Evolutionary conservation across 352 stramenopile species (phyloP), one percentile per base, ranked within the genome.

Genomic region (Phytopythium cucurbitacearum): DNA sequence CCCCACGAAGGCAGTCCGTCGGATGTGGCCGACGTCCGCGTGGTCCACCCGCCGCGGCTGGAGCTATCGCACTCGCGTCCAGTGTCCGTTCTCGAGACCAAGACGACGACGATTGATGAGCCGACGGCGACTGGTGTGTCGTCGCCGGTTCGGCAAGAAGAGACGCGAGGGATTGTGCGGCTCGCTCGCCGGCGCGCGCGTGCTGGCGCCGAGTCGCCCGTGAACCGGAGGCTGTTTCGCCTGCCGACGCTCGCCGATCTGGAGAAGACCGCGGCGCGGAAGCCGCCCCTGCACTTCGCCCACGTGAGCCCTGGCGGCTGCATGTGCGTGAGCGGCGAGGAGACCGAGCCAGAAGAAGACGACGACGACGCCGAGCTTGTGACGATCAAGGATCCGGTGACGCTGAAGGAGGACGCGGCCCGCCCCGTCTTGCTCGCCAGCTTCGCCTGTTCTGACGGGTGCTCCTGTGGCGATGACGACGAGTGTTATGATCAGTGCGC

Each of bases 1-100:
- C 21, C 21, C 21, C 21, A 15, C 28, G 8, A 50, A 35, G 35
- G 51, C 40, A 69, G 64, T 43, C 60, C 64, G 8, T 64, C 64
- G 3, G 57, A 72, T 36, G 57, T 72, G 21, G 46, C 60, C 33
- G 53, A 65, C 28, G 8, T 36, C 3, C 16, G 15, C 7, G 42
- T 65, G 48, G 5, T 38, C 8, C 60, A 57, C 6, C 47, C n/a
- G n/a, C 47, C 47, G 0, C 12, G 47, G 32, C 7, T 34, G 10
- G 12, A 7, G 33, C 35, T 21, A n/a, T n/a, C 46, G 32, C 32
- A 16, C 13, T 9, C 5, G 5, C 7, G 2, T 35, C 34, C 16
- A 5, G 1, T 52, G 6, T 35, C 47, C 5, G 10, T 10, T 4
- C 9, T 52, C 47, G n/a, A 15, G 47, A 35, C 44, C 28, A 37